Percentiles rank a stretch among this genome's conserved stretches.
These are phyloP conservation scores for Drechslerella coelobrocha DNA, from an alignment of 2,329 filamentous ascomycete genomes.

Conservation along the genomic window DNA sequence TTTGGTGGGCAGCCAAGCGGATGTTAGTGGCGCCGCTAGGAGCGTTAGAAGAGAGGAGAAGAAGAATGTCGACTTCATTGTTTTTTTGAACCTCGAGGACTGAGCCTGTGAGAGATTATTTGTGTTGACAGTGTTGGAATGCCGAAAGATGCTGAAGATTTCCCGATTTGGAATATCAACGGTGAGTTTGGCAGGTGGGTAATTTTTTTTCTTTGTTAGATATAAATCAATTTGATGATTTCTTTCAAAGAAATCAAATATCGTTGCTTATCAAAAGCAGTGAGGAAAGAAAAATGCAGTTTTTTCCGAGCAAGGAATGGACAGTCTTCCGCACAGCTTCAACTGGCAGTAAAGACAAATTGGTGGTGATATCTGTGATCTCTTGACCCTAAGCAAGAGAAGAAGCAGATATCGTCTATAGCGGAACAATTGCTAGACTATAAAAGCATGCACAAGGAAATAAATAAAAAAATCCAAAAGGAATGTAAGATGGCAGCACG, in stretches of 20 bases:
- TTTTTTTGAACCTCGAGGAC: neutral
- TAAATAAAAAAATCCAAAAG: constrained; percentile 20
- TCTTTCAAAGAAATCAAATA: constrained; percentile 45
- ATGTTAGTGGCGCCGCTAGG: constrained; percentile 11
- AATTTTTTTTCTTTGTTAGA: neutral
- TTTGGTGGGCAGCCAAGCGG: constrained; percentile 48
- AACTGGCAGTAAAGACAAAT: constrained; percentile 7
- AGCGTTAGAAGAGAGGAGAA: constrained; percentile 15
- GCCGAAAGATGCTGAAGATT: constrained; percentile 8
- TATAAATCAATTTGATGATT: constrained; percentile 6
- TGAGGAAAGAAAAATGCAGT: neutral
- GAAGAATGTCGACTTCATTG: constrained; percentile 21
- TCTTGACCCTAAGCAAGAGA: constrained; percentile 19
- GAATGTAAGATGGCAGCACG: constrained; percentile 39
- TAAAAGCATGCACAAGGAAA: neutral
- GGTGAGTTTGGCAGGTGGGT: neutral
- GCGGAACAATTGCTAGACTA: neutral
- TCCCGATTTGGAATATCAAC: constrained; percentile 19
- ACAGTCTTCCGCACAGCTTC: constrained; percentile 25
- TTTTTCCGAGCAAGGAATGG: constrained; percentile 40
- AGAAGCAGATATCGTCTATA: constrained; percentile 3
- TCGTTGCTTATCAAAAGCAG: constrained; percentile 9
- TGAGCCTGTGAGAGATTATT: constrained; percentile 2
- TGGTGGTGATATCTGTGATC: constrained; percentile 16
- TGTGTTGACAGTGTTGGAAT: constrained; percentile 5